Percentiles rank a stretch among this genome's conserved stretches.
Evolutionary conservation across 768 basidiomycete species (phyloP).

Genomic region (Hypholoma fasciculare): DNA sequence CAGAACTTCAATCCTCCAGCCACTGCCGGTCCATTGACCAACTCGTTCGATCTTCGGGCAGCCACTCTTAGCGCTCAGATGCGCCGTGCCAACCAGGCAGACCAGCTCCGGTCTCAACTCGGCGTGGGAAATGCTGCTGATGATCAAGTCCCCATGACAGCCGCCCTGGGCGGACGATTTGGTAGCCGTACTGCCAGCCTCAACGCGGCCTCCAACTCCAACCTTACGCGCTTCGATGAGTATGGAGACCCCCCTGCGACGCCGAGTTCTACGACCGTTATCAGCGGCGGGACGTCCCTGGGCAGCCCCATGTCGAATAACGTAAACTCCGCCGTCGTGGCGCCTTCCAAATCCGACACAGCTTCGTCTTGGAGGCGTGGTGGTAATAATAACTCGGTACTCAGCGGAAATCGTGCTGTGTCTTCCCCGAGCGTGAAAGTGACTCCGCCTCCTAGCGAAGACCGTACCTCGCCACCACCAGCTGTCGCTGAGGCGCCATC

Average conservation of each 20-base stretch:
- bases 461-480: conserved; percentile 53
- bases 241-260: conserved; percentile 53
- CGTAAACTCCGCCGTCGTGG: conserved; percentile 23
- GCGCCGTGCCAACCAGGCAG: conserved; percentile 70
- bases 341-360: conserved; percentile 80
- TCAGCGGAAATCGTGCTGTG: conserved; percentile 61
- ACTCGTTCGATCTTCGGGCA: conserved; percentile 65
- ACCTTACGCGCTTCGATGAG: conserved; percentile 26
- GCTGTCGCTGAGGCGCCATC: conserved; percentile 20
- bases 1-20: conserved; percentile 56
- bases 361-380: conserved; percentile 82
- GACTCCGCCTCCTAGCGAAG: conserved; percentile 68
- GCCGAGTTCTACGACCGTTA: conserved; percentile 63
- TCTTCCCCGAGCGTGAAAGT: conserved; percentile 71
- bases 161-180: conserved; percentile 74
- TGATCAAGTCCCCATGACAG: conserved; percentile 79
- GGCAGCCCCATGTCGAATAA: conserved; percentile 51
- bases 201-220: conserved; percentile 30
- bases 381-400: conserved; percentile 68
- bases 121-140: conserved; percentile 42
- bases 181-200: conserved; percentile 60
- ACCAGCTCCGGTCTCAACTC: conserved; percentile 63
- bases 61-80: conserved; percentile 54
- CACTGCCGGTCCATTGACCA: conserved; percentile 69
- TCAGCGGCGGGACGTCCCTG: conserved; percentile 73